phyloP scores from a whole-genome alignment of 371 early-diverging fungal genomes.

The Mortierella sp. region DNA sequence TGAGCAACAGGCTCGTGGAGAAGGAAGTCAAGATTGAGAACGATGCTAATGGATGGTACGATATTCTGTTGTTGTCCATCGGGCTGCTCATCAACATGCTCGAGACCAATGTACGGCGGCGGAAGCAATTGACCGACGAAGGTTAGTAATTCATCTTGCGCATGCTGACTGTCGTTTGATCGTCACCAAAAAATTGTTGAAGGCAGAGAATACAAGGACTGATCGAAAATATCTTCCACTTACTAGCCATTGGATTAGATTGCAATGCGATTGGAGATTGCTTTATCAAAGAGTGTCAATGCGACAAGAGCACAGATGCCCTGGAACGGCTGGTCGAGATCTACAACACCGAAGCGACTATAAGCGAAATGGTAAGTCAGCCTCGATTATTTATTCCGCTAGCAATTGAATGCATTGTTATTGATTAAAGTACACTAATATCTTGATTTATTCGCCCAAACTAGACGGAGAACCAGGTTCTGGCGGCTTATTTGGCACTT shows the following conservation, averaged over 20 bases:
- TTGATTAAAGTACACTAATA: too few species aligned
- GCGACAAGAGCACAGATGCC: slow-evolving; percentile 33
- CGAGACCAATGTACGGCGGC: slow-evolving; percentile 22
- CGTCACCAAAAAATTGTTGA: background rate
- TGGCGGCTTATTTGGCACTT: slow-evolving; percentile 49
- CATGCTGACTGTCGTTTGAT: background rate
- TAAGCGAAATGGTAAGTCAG: slow-evolving; percentile 37
- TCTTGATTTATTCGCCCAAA: background rate
- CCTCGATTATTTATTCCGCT: background rate
- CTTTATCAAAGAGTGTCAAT: slow-evolving; percentile 35
- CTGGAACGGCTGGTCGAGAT: slow-evolving; percentile 46
- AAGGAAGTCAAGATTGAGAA: slow-evolving; percentile 18
- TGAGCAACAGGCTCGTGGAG: background rate
- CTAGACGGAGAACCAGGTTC: slow-evolving; percentile 43
- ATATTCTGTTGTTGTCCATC: slow-evolving; percentile 39
- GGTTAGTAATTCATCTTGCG: slow-evolving; percentile 13
- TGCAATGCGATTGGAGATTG: slow-evolving; percentile 42
- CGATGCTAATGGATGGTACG: slow-evolving; percentile 51
- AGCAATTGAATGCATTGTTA: background rate
- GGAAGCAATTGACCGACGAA: slow-evolving; percentile 20
- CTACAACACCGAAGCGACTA: slow-evolving; percentile 38
- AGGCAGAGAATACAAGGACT: too few species aligned
- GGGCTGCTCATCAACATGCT: slow-evolving; percentile 51
- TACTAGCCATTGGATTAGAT: slow-evolving; percentile 41
- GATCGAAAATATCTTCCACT: background rate